These are phyloP conservation scores for Colletotrichum cereale DNA, from an alignment of 2,329 filamentous ascomycete species.

Conservation along the genomic window DNA sequence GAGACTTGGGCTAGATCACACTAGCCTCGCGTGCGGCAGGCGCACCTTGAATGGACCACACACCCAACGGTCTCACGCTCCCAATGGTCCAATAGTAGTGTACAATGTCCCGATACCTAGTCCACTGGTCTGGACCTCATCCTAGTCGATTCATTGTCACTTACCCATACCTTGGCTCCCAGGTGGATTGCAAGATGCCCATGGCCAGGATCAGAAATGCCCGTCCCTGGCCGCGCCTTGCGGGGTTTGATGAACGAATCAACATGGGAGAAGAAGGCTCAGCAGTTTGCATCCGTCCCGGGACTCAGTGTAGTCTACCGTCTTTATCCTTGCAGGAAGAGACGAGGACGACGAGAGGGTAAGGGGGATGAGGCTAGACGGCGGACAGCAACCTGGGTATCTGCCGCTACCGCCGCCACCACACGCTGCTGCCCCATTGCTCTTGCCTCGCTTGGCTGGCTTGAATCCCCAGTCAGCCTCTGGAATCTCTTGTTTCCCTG, in stretches of 20 bases:
- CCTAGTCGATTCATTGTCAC: background rate
- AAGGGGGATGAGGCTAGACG: no score
- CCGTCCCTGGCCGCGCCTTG: background rate
- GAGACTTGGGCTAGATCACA: background rate
- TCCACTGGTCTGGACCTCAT: background rate
- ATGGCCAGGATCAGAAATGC: constrained; percentile 2
- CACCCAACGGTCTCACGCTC: background rate
- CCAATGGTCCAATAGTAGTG: background rate
- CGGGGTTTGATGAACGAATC: constrained; percentile 12
- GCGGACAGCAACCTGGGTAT: background rate
- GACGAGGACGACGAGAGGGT: background rate
- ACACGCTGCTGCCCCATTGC: background rate
- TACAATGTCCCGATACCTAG: background rate
- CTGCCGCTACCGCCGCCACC: background rate
- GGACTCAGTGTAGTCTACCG: background rate
- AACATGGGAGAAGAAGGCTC: background rate
- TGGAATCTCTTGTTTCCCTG: background rate
- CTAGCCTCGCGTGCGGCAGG: background rate
- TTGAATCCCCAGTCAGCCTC: background rate
- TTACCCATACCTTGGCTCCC: constrained; percentile 3
- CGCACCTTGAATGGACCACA: background rate
- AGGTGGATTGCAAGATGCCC: constrained; percentile 7
- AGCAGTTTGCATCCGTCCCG: background rate
- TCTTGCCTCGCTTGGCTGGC: background rate
- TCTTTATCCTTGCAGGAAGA: background rate